A percentile compares a stretch with the other conserved stretches of the same genome.
Evolutionary conservation across 805 yeast species (phyloP).

Genomic region (Komagataella mondaviorum): DNA sequence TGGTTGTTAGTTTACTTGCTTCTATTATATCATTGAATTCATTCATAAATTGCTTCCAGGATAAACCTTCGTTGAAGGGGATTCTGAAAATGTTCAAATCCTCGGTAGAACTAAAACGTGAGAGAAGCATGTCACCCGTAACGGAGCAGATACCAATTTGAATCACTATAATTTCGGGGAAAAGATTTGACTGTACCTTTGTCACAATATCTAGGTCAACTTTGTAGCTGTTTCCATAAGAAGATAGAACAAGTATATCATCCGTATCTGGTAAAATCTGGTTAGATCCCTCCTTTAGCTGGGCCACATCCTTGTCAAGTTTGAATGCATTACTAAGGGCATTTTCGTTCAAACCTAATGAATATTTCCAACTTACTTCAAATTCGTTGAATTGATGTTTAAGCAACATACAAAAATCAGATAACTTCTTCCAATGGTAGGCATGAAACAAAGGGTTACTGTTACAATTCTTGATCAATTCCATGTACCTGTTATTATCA

Average conservation of each 20-base stretch:
- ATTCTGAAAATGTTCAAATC: slow-evolving; percentile 30
- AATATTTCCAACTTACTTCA: background rate
- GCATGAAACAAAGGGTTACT: background rate
- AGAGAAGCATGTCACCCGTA: slow-evolving; percentile 44
- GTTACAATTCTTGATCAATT: background rate
- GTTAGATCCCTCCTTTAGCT: background rate
- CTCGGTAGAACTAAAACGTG: slow-evolving; percentile 23
- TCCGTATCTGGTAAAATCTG: background rate
- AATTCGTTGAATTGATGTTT: background rate
- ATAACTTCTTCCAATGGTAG: background rate
- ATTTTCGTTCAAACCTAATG: background rate
- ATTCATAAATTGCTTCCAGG: slow-evolving; percentile 28
- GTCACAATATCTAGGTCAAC: background rate
- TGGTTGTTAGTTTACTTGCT: slow-evolving; percentile 50
- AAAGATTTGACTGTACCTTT: slow-evolving; percentile 9
- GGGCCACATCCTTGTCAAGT: background rate
- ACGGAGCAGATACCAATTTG: slow-evolving; percentile 45
- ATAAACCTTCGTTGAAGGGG: slow-evolving; percentile 40
- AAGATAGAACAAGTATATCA: background rate
- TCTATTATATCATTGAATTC: slow-evolving; percentile 34
- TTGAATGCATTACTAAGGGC: background rate
- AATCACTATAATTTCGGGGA: slow-evolving; percentile 41
- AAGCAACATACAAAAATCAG: background rate
- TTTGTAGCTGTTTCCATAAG: background rate
- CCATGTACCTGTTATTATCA: background rate